phyloP scores from a whole-genome alignment of 805 yeast species.

The Deakozyma indianensis region DNA sequence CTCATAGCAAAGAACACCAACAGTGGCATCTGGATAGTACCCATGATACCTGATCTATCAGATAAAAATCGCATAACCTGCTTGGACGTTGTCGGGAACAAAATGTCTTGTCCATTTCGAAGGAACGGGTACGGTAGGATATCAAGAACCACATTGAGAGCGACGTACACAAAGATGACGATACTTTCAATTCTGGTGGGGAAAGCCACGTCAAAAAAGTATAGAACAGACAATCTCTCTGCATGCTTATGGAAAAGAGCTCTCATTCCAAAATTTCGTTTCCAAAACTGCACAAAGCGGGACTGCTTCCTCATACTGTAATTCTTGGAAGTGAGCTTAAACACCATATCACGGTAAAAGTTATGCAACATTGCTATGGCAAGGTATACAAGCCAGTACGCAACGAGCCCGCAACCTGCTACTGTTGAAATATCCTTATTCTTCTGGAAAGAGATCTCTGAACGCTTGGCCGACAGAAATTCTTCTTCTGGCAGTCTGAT shows the following conservation, averaged over 20 bases:
- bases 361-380: constrained; percentile 4
- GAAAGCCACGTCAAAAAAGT: constrained; percentile 17
- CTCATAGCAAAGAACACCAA: constrained; percentile 46
- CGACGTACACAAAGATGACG: constrained; percentile 26
- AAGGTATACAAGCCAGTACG: background rate
- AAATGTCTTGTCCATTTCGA: constrained; percentile 24
- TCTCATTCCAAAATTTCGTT: constrained; percentile 22
- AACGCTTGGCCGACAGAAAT: constrained; percentile 3
- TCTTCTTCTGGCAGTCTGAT: background rate
- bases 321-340: constrained; percentile 10
- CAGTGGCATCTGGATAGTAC: constrained; percentile 35
- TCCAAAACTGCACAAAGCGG: constrained; percentile 9
- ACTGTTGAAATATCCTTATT: background rate
- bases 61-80: constrained; percentile 30
- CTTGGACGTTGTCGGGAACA: constrained; percentile 19
- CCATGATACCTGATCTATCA: constrained; percentile 42
- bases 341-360: constrained; percentile 5
- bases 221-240: constrained; percentile 9
- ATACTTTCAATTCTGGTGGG: constrained; percentile 42
- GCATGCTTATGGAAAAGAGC: constrained; percentile 22
- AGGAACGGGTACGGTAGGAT: constrained; percentile 18
- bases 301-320: constrained; percentile 12
- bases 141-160: constrained; percentile 21
- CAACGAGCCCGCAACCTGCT: background rate
- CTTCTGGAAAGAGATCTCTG: background rate